Base-by-base conservation (phyloP, 2,329 filamentous ascomycete genomes). In the Shiraia bambusicola region DNA sequence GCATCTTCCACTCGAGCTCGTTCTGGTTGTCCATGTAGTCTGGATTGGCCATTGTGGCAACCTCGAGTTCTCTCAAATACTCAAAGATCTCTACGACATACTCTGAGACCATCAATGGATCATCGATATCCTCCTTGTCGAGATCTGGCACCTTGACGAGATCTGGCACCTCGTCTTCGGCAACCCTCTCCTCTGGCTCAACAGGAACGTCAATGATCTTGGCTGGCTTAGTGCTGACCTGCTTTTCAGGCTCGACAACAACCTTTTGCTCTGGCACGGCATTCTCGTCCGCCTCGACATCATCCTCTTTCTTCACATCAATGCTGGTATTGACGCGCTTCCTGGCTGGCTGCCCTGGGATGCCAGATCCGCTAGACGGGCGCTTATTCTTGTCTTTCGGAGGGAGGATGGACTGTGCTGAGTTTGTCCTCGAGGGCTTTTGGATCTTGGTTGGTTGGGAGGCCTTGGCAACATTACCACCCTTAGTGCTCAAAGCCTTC, bases 31-130 rank as follows among this genome's bases (percentile, higher is more conserved):
- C 81, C 84, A 98, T 98, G 76, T 98, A 98, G 50, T 93, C 76
- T 13, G 90, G 85, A 72, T 97, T 96, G 56, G 92, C 90, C 64
- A 91, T 83, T 70, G 77, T 89, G 67, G 77, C 73, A 52, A 84
- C 76, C 73, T 98, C 93, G 16, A 97, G 81, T 58, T 94, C 84
- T 61, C 83, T 85, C 52, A 97, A 80, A 71, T 98, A 97, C 56
- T 96, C 90, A 65, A 97, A 97, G 65, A 98, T 97, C 66, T 98
- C 93, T 46, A 86, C 86, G 35, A 95, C 91, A 63, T 98, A 98
- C 69, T 97, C 93, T 37, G 93, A 89, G 52, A 94, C 93, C 93
- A 98, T 97, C 59, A 96, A 78, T 17, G 94, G 94, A 64, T 98
- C 93, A 55, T 95, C 89, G 36, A 87, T 68, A 60, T 98, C 93